phyloP scores from a whole-genome alignment of 169 alveolate genomes.

The Ichthyophthirius multifiliis region DNA sequence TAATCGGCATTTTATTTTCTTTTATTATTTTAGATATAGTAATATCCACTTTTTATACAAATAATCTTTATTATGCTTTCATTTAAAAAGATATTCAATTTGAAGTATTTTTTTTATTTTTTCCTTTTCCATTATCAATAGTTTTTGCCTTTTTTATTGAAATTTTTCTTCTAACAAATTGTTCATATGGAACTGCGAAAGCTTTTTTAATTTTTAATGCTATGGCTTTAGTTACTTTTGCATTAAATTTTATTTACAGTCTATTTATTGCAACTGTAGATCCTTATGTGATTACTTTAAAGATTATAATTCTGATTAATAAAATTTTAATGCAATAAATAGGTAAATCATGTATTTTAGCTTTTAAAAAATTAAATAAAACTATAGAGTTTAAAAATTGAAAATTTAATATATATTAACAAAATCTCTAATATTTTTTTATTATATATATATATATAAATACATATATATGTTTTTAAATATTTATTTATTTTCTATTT shows the following conservation, averaged over 20 bases:
- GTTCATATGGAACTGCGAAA: neutral
- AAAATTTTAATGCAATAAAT: neutral
- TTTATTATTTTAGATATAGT: neutral
- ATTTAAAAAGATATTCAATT: neutral
- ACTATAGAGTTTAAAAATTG: neutral
- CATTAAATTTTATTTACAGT: neutral
- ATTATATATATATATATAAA: too few relatives aligned
- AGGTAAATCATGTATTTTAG: neutral
- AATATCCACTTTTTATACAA: neutral
- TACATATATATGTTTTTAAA: too few relatives aligned
- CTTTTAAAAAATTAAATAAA: neutral
- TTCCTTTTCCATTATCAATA: neutral
- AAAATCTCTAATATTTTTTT: too few relatives aligned
- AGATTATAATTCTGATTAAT: neutral
- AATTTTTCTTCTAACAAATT: neutral
- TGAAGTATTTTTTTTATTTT: neutral
- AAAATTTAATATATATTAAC: neutral
- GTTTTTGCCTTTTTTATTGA: neutral
- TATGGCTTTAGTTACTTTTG: neutral
- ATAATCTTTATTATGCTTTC: neutral
- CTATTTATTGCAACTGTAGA: neutral
- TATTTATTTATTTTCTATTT: too few relatives aligned
- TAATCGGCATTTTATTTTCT: neutral
- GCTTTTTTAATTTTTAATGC: neutral
- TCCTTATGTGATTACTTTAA: neutral